A percentile compares a stretch with the other conserved stretches of the same genome.
These are phyloP conservation scores for Vanilla planifolia DNA, from an alignment of 106 monocot genomes.

Conservation along the genomic window DNA sequence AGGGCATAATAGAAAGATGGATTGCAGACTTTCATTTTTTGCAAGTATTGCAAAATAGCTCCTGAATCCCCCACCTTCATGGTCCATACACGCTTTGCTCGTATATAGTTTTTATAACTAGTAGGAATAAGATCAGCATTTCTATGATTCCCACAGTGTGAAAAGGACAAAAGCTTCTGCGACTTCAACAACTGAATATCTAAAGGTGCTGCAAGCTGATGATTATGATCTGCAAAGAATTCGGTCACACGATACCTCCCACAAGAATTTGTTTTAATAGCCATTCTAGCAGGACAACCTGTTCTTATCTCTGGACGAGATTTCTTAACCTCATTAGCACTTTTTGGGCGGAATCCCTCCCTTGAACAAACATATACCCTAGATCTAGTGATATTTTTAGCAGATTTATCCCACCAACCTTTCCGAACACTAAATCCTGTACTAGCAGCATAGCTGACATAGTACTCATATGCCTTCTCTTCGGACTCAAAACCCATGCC, in stretches of 20 bases:
- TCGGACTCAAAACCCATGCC: constrained; percentile 72
- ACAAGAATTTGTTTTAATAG: constrained; percentile 37
- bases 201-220: constrained; percentile 57
- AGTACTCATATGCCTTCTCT: constrained; percentile 67
- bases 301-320: constrained; percentile 48
- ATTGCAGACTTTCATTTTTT: constrained; percentile 64
- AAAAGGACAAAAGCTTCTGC: constrained; percentile 29
- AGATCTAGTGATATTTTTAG: constrained; percentile 46
- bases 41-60: constrained; percentile 50
- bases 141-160: constrained; percentile 25
- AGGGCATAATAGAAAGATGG: constrained; percentile 67
- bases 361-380: constrained; percentile 63
- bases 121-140: constrained; percentile 40
- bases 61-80: constrained; percentile 44
- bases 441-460: constrained; percentile 52
- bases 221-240: constrained; percentile 56
- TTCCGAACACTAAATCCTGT: constrained; percentile 70
- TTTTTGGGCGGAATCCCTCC: constrained; percentile 65
- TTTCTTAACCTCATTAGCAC: constrained; percentile 33
- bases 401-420: constrained; percentile 64
- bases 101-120: constrained; percentile 54
- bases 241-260: constrained; percentile 59
- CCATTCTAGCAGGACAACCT: constrained; percentile 61
- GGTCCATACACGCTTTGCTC: constrained; percentile 37
- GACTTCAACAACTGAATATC: constrained; percentile 56